Evolutionary conservation across 805 yeast species (phyloP).

Genomic region (Schwanniomyces yamadae): DNA sequence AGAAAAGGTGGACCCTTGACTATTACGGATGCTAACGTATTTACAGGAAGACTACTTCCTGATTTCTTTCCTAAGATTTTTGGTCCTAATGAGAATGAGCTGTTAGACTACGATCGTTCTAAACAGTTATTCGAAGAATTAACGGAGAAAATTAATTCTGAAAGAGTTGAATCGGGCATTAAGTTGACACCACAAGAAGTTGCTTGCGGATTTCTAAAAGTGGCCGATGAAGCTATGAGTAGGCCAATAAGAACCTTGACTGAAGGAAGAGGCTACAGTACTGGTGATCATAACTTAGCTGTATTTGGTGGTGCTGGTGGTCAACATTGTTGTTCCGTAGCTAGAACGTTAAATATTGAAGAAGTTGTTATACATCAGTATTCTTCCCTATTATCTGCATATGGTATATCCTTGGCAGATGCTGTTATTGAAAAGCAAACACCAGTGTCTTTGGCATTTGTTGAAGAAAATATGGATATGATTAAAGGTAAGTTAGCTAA

Average conservation of each 20-base stretch:
- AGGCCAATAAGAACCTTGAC: constrained; percentile 34
- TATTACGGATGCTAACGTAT: constrained; percentile 79
- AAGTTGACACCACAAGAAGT: constrained; percentile 29
- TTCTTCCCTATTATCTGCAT: constrained; percentile 33
- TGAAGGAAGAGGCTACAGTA: constrained; percentile 31
- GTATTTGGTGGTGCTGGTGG: constrained; percentile 39
- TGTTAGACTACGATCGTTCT: constrained; percentile 42
- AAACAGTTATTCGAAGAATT: constrained; percentile 50
- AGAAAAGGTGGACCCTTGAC: constrained; percentile 82
- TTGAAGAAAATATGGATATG: constrained; percentile 23
- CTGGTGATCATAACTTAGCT: constrained; percentile 29
- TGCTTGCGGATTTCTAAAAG: constrained; percentile 31
- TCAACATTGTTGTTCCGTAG: constrained; percentile 26
- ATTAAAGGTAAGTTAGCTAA: constrained; percentile 47
- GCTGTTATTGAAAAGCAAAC: constrained; percentile 34
- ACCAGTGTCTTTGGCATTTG: constrained; percentile 28
- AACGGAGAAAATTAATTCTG: constrained; percentile 42
- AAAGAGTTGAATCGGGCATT: constrained; percentile 13
- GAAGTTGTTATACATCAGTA: constrained; percentile 32
- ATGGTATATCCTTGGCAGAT: constrained; percentile 33
- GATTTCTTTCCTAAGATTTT: constrained; percentile 77
- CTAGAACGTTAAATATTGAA: constrained; percentile 25
- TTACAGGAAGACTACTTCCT: constrained; percentile 69
- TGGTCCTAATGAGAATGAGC: constrained; percentile 78
- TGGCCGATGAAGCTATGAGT: constrained; percentile 33